Conservation (phyloP, 345 rosid genomes). For the Citrus unshiu region DNA sequence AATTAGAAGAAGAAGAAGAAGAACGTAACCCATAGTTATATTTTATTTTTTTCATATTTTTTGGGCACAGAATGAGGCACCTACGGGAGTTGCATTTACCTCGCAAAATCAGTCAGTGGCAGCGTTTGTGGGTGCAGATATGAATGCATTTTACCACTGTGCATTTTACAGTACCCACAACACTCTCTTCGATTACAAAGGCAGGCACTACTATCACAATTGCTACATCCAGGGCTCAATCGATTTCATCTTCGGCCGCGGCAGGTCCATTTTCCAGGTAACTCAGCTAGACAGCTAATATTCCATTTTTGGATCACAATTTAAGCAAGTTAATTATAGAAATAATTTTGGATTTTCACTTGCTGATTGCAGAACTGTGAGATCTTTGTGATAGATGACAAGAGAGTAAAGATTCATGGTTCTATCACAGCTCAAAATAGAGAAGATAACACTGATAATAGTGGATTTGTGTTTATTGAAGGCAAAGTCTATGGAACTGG, state of each 20-base stretch:
- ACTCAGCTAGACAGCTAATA: neutral
- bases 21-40: no score
- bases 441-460: conserved; percentile 38
- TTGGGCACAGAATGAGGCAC: conserved; percentile 72
- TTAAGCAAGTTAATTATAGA: neutral
- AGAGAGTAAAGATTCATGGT: conserved; percentile 64
- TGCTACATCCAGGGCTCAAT: conserved; percentile 94
- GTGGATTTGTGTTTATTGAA: conserved; percentile 67
- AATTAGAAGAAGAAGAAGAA: no score
- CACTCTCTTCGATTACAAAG: conserved; percentile 89
- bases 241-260: conserved; percentile 94
- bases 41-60: no score
- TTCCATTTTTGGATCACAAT: neutral
- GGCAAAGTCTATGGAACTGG: conserved; percentile 74
- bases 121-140: conserved; percentile 76
- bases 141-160: conserved; percentile 82
- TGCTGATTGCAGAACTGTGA: conserved; percentile 57
- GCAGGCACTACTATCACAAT: conserved; percentile 77
- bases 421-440: conserved; percentile 83
- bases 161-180: conserved; percentile 87
- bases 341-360: neutral
- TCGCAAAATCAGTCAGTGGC: conserved; percentile 97
- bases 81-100: conserved; percentile 79
- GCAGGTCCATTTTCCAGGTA: conserved; percentile 66
- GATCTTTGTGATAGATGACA: conserved; percentile 68